These are phyloP conservation scores for Berkeleyomyces basicola DNA, from an alignment of 2,329 filamentous ascomycete species.

Conservation along the genomic window DNA sequence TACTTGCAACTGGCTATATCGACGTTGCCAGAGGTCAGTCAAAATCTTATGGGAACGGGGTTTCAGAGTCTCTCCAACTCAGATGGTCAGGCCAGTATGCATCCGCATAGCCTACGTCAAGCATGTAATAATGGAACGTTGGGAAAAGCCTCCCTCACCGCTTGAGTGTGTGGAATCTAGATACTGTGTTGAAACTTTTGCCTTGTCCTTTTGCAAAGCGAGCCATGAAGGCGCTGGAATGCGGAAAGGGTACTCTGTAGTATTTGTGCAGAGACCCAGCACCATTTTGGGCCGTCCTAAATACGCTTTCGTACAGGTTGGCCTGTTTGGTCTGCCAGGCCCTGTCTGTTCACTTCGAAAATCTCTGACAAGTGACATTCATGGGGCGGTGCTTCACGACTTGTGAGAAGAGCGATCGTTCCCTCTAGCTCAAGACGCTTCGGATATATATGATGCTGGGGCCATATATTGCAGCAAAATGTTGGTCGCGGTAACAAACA, in stretches of 20 bases:
- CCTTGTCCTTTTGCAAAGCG: not conserved
- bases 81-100: not conserved
- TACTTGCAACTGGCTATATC: not conserved
- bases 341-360: not conserved
- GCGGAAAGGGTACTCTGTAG: not conserved
- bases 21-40: not conserved
- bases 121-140: not conserved
- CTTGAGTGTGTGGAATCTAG: constrained; percentile 4
- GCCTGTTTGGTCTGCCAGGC: not conserved
- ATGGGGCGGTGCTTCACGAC: not conserved
- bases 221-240: not conserved
- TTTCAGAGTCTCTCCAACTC: not conserved
- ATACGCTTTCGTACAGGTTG: no score
- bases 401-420: not conserved
- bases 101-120: not conserved
- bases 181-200: constrained; percentile 7
- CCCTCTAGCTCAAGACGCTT: not conserved
- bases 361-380: not conserved
- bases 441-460: not conserved
- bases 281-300: no score
- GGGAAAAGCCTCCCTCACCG: not conserved
- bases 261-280: no score
- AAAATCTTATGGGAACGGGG: not conserved
- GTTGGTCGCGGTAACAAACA: not conserved
- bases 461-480: not conserved